Evolutionary conservation across 1,284 basidiomycete genomes (phyloP).

Genomic region (Veloporphyrellus conicus): DNA sequence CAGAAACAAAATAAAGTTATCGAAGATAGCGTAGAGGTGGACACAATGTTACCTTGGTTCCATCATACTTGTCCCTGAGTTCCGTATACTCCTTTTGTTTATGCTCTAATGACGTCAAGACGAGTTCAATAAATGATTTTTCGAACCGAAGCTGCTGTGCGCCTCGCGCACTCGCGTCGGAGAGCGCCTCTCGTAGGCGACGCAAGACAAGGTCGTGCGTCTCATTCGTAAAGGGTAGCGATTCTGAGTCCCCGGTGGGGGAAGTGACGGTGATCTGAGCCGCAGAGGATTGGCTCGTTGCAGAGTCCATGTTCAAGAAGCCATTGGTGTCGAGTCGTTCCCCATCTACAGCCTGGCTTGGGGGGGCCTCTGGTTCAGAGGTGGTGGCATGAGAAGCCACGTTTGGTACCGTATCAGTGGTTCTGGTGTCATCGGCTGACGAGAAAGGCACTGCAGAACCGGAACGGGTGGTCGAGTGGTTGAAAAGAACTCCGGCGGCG

Average conservation of each 20-base stretch:
- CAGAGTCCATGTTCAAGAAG: conserved; percentile 17
- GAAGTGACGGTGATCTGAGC: conserved; percentile 46
- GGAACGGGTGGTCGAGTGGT: not conserved
- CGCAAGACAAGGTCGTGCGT: conserved; percentile 46
- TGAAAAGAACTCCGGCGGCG: not conserved
- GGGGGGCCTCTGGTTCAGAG: conserved; percentile 23
- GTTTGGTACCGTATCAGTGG: conserved; percentile 13
- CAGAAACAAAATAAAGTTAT: conserved; percentile 4
- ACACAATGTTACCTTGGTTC: conserved; percentile 63
- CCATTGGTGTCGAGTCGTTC: conserved; percentile 20
- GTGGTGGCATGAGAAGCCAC: conserved; percentile 16
- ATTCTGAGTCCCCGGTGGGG: conserved; percentile 32
- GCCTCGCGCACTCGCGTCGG: conserved; percentile 60
- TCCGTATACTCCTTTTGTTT: conserved; percentile 60
- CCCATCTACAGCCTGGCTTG: not conserved
- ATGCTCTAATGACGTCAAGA: conserved; percentile 67
- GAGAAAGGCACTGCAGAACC: not conserved
- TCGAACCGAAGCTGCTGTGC: conserved; percentile 71
- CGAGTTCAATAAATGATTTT: conserved; percentile 66
- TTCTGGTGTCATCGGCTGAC: conserved; percentile 5
- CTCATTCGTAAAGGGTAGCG: conserved; percentile 36
- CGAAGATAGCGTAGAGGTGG: not conserved
- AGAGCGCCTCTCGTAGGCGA: conserved; percentile 58
- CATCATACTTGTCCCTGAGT: conserved; percentile 77
- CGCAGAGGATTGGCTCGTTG: conserved; percentile 7